Base-by-base conservation (phyloP, 495 filamentous ascomycete species). In the Talaromyces trachyspermus region DNA sequence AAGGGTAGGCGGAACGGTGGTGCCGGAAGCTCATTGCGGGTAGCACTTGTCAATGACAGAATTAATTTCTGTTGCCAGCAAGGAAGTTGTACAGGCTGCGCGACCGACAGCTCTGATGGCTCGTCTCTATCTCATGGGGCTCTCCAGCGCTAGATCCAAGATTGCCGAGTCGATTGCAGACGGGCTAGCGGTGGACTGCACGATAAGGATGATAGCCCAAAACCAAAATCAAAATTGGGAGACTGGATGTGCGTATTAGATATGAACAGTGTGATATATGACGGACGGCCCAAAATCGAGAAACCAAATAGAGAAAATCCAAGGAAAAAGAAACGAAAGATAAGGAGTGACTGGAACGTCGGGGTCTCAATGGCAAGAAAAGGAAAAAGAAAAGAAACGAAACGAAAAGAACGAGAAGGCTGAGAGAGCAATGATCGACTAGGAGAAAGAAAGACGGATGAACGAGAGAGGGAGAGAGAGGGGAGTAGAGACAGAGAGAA, bases 1-100 rank as follows among this genome's bases (percentile, higher is more conserved):
- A 73, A 26, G 62, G 58, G 58, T 69, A 73, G 19, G 44, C 1
- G 44, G 69, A n/a, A n/a, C n/a, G 62, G 42, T 68, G 68, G 43
- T 73, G 68, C 9, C 71, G 58, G 29, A 69, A 73, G 35, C 65
- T 73, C 70, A 73, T 73, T 50, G 40, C 48, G 38, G 49, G 38
- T 35, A 18, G 23, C 5, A 2, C 22, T 11, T 20, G 23, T 22
- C 38, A 2, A 15, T 9, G 33, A 36, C 33, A 17, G 11, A 11
- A 38, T 18, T 18, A 37, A 37, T 4, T 38, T 19, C 22, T 19
- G 8, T 2, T 38, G 40, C 17, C 24, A 14, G 14, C 27, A 20
- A n/a, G 22, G 10, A 30, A 23, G 33, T 2, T 27, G 39, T 26
- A 15, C 17, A 36, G 18, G 25, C 36, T 43, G 38, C 38, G 22